Conservation (phyloP, 352 stramenopile genomes). For the Phytophthora pseudosyringae region DNA sequence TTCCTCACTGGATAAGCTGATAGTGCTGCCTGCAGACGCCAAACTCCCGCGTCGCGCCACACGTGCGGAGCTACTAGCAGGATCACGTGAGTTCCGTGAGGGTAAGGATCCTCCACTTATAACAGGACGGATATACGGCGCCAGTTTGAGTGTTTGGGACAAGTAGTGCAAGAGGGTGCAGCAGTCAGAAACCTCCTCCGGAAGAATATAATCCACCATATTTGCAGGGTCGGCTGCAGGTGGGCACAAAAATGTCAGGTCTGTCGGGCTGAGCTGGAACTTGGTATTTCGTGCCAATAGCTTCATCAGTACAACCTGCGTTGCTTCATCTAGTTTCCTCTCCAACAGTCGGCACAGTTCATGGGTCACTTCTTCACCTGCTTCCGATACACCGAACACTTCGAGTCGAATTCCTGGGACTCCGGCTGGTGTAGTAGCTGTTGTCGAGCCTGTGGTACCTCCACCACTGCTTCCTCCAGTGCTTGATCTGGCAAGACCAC, state of each 20-base stretch:
- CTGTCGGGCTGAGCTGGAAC: conserved; percentile 78
- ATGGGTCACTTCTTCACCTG: conserved; percentile 85
- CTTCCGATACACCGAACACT: conserved; percentile 84
- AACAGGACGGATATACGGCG: conserved; percentile 64
- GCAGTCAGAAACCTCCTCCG: conserved; percentile 42
- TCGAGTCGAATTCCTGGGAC: conserved; percentile 71
- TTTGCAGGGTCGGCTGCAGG: conserved; percentile 46
- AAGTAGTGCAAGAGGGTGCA: conserved; percentile 59
- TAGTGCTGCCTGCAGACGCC: conserved; percentile 28
- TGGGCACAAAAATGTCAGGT: conserved; percentile 83
- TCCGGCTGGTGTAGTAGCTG: conserved; percentile 18
- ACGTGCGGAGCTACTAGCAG: conserved; percentile 19
- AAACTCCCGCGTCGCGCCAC: conserved; percentile 30
- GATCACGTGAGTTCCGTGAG: conserved; percentile 26
- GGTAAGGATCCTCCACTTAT: conserved; percentile 29
- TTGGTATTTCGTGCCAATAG: conserved; percentile 84
- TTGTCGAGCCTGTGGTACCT: conserved; percentile 13
- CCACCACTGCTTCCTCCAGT: conserved; percentile 31
- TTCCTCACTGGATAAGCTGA: conserved; percentile 34
- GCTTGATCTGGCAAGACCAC: conserved; percentile 25
- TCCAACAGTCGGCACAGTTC: conserved; percentile 84
- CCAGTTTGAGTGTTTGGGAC: conserved; percentile 62
- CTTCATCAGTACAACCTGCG: conserved; percentile 89
- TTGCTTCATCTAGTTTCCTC: conserved; percentile 88
- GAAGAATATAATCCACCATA: conserved; percentile 53